phyloP scores from a whole-genome alignment of 2,329 filamentous ascomycete species.

The Madurella mycetomatis region DNA sequence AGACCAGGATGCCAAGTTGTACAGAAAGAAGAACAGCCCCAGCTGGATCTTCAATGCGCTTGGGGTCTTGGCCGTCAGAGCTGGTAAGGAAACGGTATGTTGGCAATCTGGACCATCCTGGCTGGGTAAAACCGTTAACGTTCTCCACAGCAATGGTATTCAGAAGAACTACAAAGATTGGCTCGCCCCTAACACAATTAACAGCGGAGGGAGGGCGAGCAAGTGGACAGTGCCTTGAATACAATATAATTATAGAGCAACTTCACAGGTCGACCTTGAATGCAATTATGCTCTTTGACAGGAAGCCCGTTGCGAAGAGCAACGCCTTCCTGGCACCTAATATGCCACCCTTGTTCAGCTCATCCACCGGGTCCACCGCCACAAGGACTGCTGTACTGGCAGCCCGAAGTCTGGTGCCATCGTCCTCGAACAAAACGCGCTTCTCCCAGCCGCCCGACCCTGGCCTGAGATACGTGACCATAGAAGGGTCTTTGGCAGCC shows the following conservation, averaged over 20 bases:
- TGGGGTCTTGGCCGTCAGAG: constrained; percentile 6
- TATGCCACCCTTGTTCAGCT: neutral
- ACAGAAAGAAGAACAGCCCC: constrained; percentile 22
- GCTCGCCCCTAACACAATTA: neutral
- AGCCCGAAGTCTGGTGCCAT: constrained; percentile 46
- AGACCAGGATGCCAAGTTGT: constrained; percentile 33
- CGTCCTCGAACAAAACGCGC: constrained; percentile 53
- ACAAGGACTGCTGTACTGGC: constrained; percentile 51
- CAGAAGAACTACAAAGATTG: constrained; percentile 2
- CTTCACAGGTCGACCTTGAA: constrained; percentile 47
- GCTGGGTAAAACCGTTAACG: too few species aligned
- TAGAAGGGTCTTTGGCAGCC: constrained; percentile 37
- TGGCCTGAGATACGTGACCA: constrained; percentile 41
- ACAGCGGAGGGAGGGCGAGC: too few species aligned
- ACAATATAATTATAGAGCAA: neutral
- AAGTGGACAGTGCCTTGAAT: too few species aligned
- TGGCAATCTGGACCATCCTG: neutral
- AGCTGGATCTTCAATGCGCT: constrained; percentile 8
- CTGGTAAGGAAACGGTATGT: constrained; percentile 15
- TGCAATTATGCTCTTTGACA: constrained; percentile 46
- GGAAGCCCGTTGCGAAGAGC: constrained; percentile 55
- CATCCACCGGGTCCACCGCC: constrained; percentile 42
- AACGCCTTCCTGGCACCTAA: constrained; percentile 46
- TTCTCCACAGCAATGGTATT: constrained; percentile 6
- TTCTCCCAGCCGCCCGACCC: constrained; percentile 36